Base-by-base conservation (phyloP, 1,284 basidiomycete species). In the Ceratobasidium sp. region DNA sequence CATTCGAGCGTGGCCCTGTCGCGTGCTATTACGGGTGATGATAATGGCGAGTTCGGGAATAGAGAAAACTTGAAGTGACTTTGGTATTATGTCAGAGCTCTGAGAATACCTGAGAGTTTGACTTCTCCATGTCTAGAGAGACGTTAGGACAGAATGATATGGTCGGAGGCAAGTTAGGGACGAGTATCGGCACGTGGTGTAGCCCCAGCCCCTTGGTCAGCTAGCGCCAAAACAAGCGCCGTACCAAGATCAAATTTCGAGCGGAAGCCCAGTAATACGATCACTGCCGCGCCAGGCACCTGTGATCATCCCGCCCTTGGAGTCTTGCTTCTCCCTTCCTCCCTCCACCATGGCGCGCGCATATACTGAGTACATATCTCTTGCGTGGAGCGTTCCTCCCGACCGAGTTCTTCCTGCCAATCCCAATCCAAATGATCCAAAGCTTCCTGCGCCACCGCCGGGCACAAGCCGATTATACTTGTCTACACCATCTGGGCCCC, bases 291-390 rank as follows among this genome's bases (percentile, higher is more conserved):
- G 6, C 50, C 50, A 52, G 50, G 50, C 50, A 52, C 50, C 50
- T 17, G 50, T 6, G 50, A 17, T 20, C 44, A 46, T 46, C n/a
- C n/a, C n/a, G 13, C 13, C 13, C 13, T 5, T 46, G 13, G 5
- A 13, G 44, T 46, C 44, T 46, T 5, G 44, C 13, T 20, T 52
- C 50, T 12, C 13, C 50, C n/a, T n/a, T 13, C 50, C n/a, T 33
- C 48, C 23, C 38, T 48, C 79, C 28, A 81, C n/a, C 20, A 70
- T 70, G 68, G 17, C 68, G 23, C 68, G 40, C 13, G 54, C 28
- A 9, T 75, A 75, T 56, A 38, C 40, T 28, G 46, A 75, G 48
- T 52, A 50, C 57, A 42, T 44, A 26, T 42, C 26, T 6, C 71
- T 75, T 10, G 1, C 44, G 3, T 75, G 71, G 71, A 42, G 28